Evolutionary conservation across 306 rosid genomes (phyloP), one percentile per base, ranked within the genome.

Genomic region (Malus asiatica): DNA sequence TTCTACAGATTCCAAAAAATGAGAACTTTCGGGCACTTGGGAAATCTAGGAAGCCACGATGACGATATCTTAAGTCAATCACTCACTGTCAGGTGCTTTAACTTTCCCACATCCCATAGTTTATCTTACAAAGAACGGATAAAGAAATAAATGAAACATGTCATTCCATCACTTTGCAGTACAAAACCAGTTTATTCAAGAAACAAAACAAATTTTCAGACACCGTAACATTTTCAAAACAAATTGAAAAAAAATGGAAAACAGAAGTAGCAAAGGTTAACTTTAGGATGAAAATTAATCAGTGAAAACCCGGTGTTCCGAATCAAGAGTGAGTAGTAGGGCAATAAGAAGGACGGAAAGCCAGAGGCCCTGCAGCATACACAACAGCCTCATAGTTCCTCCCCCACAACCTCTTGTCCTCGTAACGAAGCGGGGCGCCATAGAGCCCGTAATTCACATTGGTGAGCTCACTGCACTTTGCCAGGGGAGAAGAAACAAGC

Each of bases 351-450:
- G 99, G 93, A 68, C 86, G 93, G 80, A 95, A 95, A 76, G 97
- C 97, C 86, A 95, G 80, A 32, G 98, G 98, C 1, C 99, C 96
- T 57, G 96, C 93, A 70, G 98, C 84, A 77, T 87, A 92, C 13
- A 95, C 52, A 4, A 91, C 91, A 32, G 96, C 92, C 70, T 87
- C 89, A 11, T 95, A 92, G 16, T 77, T 77, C 72, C 82, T 86
- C 53, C 93, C 93, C 33, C 4, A 62, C 48, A 90, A 57, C 29
- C 76, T 86, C 89, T 95, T 92, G 62, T 78, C 82, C 78, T 89
- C 96, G 27, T 66, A 95, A 3, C 93, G 92, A 75, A 95, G 97
- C 0, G 90, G 77, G 4, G 93, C 84, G 0, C 98, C 98, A 75
- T 84, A 77, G 27, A 92, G 89, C 11, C 91, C 96, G 29, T 92